Evolutionary conservation across 202 grass and related monocot genomes (phyloP).

Genomic region (Elaeis oleifera): DNA sequence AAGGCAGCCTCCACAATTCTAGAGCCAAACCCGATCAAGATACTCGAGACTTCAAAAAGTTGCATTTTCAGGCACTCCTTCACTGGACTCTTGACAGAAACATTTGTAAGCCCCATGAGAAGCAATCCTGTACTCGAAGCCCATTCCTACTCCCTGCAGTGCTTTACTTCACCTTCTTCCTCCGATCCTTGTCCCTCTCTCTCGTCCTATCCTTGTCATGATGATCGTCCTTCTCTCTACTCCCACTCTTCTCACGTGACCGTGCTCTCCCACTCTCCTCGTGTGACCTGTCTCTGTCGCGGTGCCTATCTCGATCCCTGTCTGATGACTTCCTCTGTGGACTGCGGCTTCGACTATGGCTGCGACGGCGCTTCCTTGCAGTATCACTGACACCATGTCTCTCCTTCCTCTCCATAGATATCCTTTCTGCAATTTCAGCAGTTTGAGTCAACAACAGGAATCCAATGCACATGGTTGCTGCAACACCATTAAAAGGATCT

Average conservation of each 20-base stretch:
- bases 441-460: background rate
- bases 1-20: no score
- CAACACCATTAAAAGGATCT: no score
- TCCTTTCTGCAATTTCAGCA: slow-evolving; percentile 40
- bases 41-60: no score
- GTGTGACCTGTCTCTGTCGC: background rate
- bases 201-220: slow-evolving; percentile 39
- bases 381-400: slow-evolving; percentile 38
- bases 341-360: slow-evolving; percentile 61
- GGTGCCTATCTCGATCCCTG: slow-evolving; percentile 56
- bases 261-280: slow-evolving; percentile 32
- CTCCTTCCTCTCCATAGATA: slow-evolving; percentile 55
- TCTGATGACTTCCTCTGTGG: slow-evolving; percentile 65
- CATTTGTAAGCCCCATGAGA: no score
- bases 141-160: no score
- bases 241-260: slow-evolving; percentile 48
- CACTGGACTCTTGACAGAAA: no score
- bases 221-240: slow-evolving; percentile 50
- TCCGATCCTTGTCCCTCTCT: slow-evolving; percentile 45
- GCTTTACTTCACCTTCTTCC: slow-evolving; percentile 43
- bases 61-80: no score
- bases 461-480: no score
- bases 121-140: no score
- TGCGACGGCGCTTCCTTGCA: slow-evolving; percentile 48
- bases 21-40: no score